Evolutionary conservation across 352 stramenopile species (phyloP).

Genomic region (Globisporangium takayamanum): DNA sequence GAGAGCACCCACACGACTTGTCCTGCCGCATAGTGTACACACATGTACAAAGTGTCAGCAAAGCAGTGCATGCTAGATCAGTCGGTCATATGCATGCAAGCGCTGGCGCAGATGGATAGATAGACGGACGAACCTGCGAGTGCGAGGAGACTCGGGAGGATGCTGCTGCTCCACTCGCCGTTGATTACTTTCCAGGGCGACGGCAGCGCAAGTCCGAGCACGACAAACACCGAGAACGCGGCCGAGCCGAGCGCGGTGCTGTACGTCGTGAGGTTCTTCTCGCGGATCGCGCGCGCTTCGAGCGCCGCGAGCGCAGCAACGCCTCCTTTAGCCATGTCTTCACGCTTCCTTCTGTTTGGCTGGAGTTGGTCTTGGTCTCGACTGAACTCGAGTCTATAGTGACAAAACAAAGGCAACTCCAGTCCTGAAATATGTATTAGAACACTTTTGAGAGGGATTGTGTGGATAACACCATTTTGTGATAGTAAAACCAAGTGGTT

Average conservation of each 20-base stretch:
- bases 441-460: too few relatives aligned
- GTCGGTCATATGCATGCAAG: not conserved
- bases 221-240: conserved; percentile 26
- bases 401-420: not conserved
- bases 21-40: conserved; percentile 13
- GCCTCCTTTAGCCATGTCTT: not conserved
- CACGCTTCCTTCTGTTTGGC: too few relatives aligned
- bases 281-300: conserved; percentile 57
- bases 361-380: not conserved
- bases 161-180: conserved; percentile 56
- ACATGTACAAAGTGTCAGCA: not conserved
- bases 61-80: not conserved
- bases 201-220: conserved; percentile 50
- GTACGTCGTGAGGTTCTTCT: conserved; percentile 57
- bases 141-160: conserved; percentile 49
- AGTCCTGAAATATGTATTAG: not conserved
- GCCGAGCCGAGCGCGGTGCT: conserved; percentile 45
- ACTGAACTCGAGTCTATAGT: not conserved
- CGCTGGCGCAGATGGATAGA: not conserved
- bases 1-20: conserved; percentile 51
- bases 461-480: too few relatives aligned
- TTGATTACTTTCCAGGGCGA: conserved; percentile 66
- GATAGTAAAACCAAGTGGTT: too few relatives aligned
- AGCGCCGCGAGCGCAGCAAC: conserved; percentile 41
- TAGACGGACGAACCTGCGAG: conserved; percentile 26